phyloP scores from a whole-genome alignment of 345 rosid species.

The Cardiospermum halicacabum region DNA sequence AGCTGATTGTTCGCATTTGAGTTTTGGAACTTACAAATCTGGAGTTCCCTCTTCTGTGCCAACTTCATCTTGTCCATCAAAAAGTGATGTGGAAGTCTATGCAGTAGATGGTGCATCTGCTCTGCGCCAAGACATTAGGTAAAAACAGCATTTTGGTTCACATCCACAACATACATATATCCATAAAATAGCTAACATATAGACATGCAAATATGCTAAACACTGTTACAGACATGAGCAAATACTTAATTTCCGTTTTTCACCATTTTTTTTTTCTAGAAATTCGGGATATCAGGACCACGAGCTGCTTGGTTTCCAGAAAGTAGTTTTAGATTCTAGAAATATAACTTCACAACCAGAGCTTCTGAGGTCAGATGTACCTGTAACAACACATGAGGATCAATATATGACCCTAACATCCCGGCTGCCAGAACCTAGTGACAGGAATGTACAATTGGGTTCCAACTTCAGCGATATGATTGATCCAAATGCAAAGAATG shows the following conservation, averaged over 20 bases:
- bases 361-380: slow-evolving; percentile 16
- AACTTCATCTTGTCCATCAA: slow-evolving; percentile 15
- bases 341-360: slow-evolving; percentile 17
- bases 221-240: too few species aligned
- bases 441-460: slow-evolving; percentile 16
- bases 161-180: slow-evolving; percentile 10
- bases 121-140: slow-evolving; percentile 21
- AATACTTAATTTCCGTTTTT: too few species aligned
- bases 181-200: too few species aligned
- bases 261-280: slow-evolving; percentile 19
- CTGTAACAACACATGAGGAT: slow-evolving; percentile 14
- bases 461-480: slow-evolving; percentile 15
- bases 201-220: too few species aligned
- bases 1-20: slow-evolving; percentile 48
- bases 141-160: slow-evolving; percentile 3
- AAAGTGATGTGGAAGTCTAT: slow-evolving; percentile 18
- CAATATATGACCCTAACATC: slow-evolving; percentile 10
- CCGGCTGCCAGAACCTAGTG: slow-evolving; percentile 17
- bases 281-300: slow-evolving; percentile 15
- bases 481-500: slow-evolving; percentile 20
- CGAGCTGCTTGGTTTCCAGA: slow-evolving; percentile 21
- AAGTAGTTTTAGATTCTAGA: slow-evolving; percentile 12
- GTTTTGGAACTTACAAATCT: slow-evolving; percentile 47
- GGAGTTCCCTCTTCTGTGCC: slow-evolving; percentile 16
- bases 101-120: slow-evolving; percentile 22